Evolutionary conservation across 768 basidiomycete genomes (phyloP), one percentile per base, ranked within the genome.

Genomic region (Suillus spraguei): DNA sequence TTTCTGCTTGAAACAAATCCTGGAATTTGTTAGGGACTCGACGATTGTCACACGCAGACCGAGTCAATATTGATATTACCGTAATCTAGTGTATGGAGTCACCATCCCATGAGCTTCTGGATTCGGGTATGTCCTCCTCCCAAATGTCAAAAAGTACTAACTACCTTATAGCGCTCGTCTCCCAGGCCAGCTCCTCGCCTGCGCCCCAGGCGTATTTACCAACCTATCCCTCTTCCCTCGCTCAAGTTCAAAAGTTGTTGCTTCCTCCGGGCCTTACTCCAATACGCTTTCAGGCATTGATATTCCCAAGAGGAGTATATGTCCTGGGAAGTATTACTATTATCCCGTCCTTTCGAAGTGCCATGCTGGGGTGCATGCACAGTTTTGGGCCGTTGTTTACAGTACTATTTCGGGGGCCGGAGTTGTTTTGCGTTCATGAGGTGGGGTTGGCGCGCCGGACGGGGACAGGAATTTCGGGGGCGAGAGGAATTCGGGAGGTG

Each of bases 251-350:
- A 59, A 65, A n/a, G n/a, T n/a, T n/a, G n/a, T n/a, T n/a, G n/a
- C n/a, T 1, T 92, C 93, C 0, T 94, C 94, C 0, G 94, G 94
- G 2, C 84, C 90, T 0, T 97, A 95, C 70, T 83, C 87, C 32
- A 92, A 95, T 65, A 79, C 83, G 0, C 75, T 89, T 35, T 86
- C 88, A 0, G 95, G 95, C 0, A 93, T 90, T 0, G 82, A 80
- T 41, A 90, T 85, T 7, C 81, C 84, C 0, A 79, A 78, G 39
- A 75, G 83, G 6, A 77, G 80, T 17, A 63, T 93, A 49, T 78
- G 79, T 28, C 54, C 71, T 32, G 93, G 92, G 22, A 85, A 81
- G 64, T 96, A 95, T 74, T 82, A 87, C 66, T 96, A 95, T 74
- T 82, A 87, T 66, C 73, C 89, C 22, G 80, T 95, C 1, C 89